Conservation (phyloP, 2,329 filamentous ascomycete genomes). For the Phoma herbarum region DNA sequence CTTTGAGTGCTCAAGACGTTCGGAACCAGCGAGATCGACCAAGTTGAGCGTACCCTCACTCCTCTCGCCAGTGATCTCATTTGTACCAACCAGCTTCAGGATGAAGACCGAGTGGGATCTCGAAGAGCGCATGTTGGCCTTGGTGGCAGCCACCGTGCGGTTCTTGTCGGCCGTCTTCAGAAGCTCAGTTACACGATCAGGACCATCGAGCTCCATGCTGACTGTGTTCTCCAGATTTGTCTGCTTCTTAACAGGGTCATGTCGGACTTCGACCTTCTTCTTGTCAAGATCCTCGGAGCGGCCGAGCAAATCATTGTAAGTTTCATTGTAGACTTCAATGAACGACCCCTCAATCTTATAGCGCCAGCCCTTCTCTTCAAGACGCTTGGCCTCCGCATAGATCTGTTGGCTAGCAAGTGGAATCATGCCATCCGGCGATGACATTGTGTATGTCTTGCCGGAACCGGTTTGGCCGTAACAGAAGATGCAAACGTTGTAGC, state of each 20-base stretch:
- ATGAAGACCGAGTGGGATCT: slow-evolving; percentile 97
- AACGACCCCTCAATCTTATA: slow-evolving; percentile 96
- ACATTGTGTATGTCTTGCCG: slow-evolving; percentile 98
- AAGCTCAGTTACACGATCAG: slow-evolving; percentile 80
- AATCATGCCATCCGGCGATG: slow-evolving; percentile 94
- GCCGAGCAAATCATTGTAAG: slow-evolving; percentile 87
- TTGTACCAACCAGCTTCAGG: slow-evolving; percentile 72
- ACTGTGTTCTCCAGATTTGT: slow-evolving; percentile 84
- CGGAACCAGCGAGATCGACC: slow-evolving; percentile 93
- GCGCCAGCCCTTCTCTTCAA: slow-evolving; percentile 91
- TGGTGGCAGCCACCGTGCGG: slow-evolving; percentile 93
- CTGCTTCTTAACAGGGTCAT: slow-evolving; percentile 82
- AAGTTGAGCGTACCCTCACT: slow-evolving; percentile 95
- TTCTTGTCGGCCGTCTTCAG: slow-evolving; percentile 83
- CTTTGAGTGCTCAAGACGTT: slow-evolving; percentile 86
- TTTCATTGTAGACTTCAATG: slow-evolving; percentile 98
- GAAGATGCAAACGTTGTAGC: slow-evolving; percentile 99
- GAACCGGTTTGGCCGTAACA: slow-evolving; percentile 98
- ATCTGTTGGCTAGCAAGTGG: slow-evolving; percentile 92
- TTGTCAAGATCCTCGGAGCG: slow-evolving; percentile 75
- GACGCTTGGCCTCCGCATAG: slow-evolving; percentile 82
- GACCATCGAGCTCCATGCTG: slow-evolving; percentile 78
- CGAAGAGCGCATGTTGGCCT: slow-evolving; percentile 93
- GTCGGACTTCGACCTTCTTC: slow-evolving; percentile 88
- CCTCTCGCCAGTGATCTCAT: slow-evolving; percentile 78